Percentiles rank a stretch among this genome's conserved stretches.
phyloP scores from a whole-genome alignment of 805 yeast genomes.

The Nakazawaea sp. region DNA sequence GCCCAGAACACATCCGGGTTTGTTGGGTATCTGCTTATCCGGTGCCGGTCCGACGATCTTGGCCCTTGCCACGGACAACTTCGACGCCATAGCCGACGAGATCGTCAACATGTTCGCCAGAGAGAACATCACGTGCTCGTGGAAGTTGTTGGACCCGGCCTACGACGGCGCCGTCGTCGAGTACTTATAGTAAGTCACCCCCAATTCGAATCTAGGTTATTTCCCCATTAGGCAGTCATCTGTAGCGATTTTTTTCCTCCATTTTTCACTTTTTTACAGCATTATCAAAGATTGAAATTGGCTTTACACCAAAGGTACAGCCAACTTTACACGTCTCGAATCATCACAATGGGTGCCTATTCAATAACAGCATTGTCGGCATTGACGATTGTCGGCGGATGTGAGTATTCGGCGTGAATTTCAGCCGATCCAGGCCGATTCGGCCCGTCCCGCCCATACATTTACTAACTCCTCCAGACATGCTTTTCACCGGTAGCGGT shows the following conservation, averaged over 20 bases:
- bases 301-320: no score
- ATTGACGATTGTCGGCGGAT: conserved; percentile 28
- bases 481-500: conserved; percentile 88
- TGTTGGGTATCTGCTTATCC: conserved; percentile 88
- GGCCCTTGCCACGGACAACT: conserved; percentile 86
- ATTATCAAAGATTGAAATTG: no score
- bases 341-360: background rate
- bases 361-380: conserved; percentile 22
- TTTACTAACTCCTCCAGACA: no score
- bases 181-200: conserved; percentile 20
- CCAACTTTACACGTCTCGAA: no score
- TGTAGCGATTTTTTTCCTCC: no score
- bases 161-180: conserved; percentile 74
- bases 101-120: conserved; percentile 64
- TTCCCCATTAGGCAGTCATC: background rate
- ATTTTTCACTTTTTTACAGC: no score
- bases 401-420: no score
- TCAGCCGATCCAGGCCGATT: no score
- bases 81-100: conserved; percentile 72
- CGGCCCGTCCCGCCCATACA: no score
- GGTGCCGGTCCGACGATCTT: conserved; percentile 98
- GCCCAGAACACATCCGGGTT: conserved; percentile 75
- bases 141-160: conserved; percentile 84
- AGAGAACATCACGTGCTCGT: conserved; percentile 62
- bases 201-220: background rate